Conservation (phyloP, 768 basidiomycete species). For the Suillus ampliporus region DNA sequence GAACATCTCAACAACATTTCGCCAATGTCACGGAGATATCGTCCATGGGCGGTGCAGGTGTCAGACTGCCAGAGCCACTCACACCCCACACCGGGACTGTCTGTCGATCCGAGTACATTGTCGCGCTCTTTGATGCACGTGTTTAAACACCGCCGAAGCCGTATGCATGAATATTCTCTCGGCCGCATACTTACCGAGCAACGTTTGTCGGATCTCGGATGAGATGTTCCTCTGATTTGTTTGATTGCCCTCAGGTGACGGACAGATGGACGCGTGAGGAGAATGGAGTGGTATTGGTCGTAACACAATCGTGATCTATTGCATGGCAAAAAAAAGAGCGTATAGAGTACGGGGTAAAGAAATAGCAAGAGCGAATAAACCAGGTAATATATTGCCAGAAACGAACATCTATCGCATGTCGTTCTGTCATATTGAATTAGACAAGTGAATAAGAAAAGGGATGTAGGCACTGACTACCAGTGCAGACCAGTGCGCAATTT, state of each 20-base stretch:
- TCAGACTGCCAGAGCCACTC: neutral
- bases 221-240: neutral
- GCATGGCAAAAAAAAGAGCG: constrained; percentile 6
- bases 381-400: constrained; percentile 6
- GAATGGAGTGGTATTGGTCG: neutral
- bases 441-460: too few species aligned
- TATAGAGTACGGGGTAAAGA: neutral
- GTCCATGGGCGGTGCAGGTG: neutral
- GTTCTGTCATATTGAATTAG: constrained; percentile 13
- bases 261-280: neutral
- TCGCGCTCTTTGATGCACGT: neutral
- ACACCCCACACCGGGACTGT: neutral
- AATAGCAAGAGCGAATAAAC: constrained; percentile 11
- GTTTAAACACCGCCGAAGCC: neutral
- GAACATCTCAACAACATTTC: neutral
- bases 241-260: neutral
- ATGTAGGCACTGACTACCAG: neutral
- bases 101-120: neutral
- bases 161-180: neutral
- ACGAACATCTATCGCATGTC: constrained; percentile 17
- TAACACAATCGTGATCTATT: constrained; percentile 8
- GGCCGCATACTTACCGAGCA: neutral
- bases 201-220: neutral
- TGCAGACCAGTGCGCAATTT: constrained; percentile 32
- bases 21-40: neutral